Conservation (phyloP, 2,329 filamentous ascomycete genomes). For the Eutypa lata region DNA sequence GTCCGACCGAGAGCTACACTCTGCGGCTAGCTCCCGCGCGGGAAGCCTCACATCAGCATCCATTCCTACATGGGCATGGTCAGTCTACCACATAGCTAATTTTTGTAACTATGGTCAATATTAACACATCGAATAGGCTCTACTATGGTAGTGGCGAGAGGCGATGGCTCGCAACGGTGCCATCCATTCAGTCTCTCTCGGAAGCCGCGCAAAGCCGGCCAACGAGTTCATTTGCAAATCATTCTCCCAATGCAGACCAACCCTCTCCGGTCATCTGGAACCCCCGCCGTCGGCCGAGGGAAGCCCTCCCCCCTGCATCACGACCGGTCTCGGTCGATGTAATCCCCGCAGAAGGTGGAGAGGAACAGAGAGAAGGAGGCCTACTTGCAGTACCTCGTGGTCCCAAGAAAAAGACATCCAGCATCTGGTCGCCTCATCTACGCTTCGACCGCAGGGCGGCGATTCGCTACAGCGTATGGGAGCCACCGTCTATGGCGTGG, state of each 20-base stretch:
- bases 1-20: slow-evolving; percentile 52
- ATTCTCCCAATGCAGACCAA: slow-evolving; percentile 49
- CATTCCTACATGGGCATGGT: slow-evolving; percentile 55
- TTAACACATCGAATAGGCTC: slow-evolving; percentile 40
- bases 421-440: slow-evolving; percentile 73
- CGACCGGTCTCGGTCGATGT: slow-evolving; percentile 40
- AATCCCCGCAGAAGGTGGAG: neutral
- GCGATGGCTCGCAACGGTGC: slow-evolving; percentile 43
- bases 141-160: slow-evolving; percentile 70
- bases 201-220: slow-evolving; percentile 46
- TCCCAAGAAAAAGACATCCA: slow-evolving; percentile 50
- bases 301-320: slow-evolving; percentile 22
- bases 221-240: slow-evolving; percentile 39
- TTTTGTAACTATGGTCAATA: neutral
- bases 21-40: slow-evolving; percentile 46
- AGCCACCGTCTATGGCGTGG: slow-evolving; percentile 68
- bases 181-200: slow-evolving; percentile 45
- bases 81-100: slow-evolving; percentile 14
- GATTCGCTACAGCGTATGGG: slow-evolving; percentile 63
- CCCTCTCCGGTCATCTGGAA: slow-evolving; percentile 34
- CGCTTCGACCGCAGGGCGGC: slow-evolving; percentile 59
- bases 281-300: slow-evolving; percentile 28
- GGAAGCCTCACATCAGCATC: slow-evolving; percentile 42
- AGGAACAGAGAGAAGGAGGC: slow-evolving; percentile 5
- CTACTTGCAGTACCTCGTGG: slow-evolving; percentile 27